A percentile compares a stretch with the other conserved stretches of the same genome.
Conservation (phyloP, 768 basidiomycete species). For the Tylopilus plumbeoviolaceoides region DNA sequence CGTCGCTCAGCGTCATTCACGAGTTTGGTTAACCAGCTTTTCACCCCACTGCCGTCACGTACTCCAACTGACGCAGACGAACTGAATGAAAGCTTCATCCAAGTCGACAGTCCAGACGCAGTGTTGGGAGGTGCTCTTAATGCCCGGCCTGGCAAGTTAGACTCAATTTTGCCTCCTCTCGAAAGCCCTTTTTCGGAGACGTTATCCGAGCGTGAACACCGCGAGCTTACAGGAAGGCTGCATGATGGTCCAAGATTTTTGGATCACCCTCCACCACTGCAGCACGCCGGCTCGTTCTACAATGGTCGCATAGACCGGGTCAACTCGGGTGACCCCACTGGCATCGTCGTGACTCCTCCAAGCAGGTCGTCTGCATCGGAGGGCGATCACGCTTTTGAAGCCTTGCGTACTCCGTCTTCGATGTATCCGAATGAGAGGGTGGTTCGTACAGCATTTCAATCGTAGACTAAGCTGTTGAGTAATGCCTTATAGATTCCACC, state of each 20-base stretch:
- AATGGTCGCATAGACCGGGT: slow-evolving; percentile 16
- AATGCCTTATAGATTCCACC: slow-evolving; percentile 24
- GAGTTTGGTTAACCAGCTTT: slow-evolving; percentile 18
- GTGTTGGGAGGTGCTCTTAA: slow-evolving; percentile 32
- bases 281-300: slow-evolving; percentile 20
- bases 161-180: slow-evolving; percentile 20
- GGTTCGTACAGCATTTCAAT: slow-evolving; percentile 13
- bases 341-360: slow-evolving; percentile 16
- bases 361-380: slow-evolving; percentile 19
- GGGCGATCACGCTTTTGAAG: slow-evolving; percentile 32
- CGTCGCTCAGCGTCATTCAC: slow-evolving; percentile 7
- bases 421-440: slow-evolving; percentile 25
- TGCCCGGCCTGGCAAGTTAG: slow-evolving; percentile 27
- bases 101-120: slow-evolving; percentile 30
- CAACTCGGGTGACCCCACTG: slow-evolving; percentile 13
- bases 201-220: slow-evolving; percentile 23
- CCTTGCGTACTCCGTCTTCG: slow-evolving; percentile 18
- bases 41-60: slow-evolving; percentile 32
- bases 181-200: slow-evolving; percentile 20
- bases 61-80: slow-evolving; percentile 31
- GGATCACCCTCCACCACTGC: slow-evolving; percentile 21
- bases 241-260: slow-evolving; percentile 19
- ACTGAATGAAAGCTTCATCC: slow-evolving; percentile 27
- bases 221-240: slow-evolving; percentile 14
- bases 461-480: not conserved